Evolutionary conservation across 2,329 filamentous ascomycete genomes (phyloP).

Genomic region (Claviceps spartinae): DNA sequence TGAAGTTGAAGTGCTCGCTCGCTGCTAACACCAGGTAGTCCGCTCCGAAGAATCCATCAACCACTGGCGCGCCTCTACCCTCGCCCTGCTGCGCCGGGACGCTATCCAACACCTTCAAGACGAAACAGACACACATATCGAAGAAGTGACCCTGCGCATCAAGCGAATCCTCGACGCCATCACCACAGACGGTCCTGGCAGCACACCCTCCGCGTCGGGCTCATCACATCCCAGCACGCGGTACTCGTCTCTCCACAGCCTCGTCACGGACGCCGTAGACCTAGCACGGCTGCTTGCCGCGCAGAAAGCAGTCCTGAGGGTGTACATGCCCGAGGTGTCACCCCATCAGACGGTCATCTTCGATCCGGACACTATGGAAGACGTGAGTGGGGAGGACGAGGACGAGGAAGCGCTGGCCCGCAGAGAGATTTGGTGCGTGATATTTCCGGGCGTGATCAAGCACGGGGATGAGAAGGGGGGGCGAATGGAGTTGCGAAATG

Average conservation of each 20-base stretch:
- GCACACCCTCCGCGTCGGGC: constrained; percentile 9
- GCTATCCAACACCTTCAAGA: constrained; percentile 30
- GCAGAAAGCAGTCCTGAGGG: constrained; percentile 44
- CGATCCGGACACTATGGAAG: constrained; percentile 48
- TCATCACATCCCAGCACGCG: constrained; percentile 27
- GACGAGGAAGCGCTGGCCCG: constrained; percentile 40
- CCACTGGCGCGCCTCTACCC: constrained; percentile 53
- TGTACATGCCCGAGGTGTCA: constrained; percentile 39
- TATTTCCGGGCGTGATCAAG: constrained; percentile 52
- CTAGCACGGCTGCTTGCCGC: constrained; percentile 42
- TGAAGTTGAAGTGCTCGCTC: no score
- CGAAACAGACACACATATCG: constrained; percentile 29
- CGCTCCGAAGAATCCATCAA: constrained; percentile 42
- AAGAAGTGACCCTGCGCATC: constrained; percentile 30
- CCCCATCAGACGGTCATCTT: constrained; percentile 43
- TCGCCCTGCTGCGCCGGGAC: constrained; percentile 44
- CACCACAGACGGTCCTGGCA: constrained; percentile 19
- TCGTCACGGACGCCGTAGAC: constrained; percentile 40
- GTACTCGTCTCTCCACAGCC: constrained; percentile 37
- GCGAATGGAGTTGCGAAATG: constrained; percentile 45
- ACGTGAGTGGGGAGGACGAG: constrained; percentile 49
- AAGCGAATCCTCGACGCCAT: constrained; percentile 37
- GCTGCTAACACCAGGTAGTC: constrained; percentile 8
- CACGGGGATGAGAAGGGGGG: constrained; percentile 50
- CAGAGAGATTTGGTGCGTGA: constrained; percentile 46